A percentile compares a stretch with the other conserved stretches of the same genome.
phyloP scores from a whole-genome alignment of 2,329 filamentous ascomycete species.

The Dactylellina drechsleri region DNA sequence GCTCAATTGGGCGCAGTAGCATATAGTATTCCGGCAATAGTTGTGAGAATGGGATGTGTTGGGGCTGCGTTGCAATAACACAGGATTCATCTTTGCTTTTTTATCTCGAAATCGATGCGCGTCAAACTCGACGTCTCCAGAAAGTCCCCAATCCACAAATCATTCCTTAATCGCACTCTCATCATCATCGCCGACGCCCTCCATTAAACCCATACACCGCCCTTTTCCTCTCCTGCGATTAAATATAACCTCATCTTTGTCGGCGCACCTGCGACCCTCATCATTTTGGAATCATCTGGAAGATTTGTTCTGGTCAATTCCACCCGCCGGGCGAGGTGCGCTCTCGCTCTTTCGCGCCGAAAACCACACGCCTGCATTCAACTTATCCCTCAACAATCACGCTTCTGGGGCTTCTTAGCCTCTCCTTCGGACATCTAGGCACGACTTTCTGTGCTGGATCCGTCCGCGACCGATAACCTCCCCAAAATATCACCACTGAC shows the following conservation, averaged over 20 bases:
- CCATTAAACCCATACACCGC: not conserved
- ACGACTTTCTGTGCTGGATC: not conserved
- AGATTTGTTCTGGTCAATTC: constrained; percentile 8
- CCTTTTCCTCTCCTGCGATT: not conserved
- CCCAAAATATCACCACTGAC: not conserved
- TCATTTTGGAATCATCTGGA: not conserved
- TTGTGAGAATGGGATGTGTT: constrained; percentile 4
- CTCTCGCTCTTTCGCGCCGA: constrained; percentile 11
- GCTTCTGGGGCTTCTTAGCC: not conserved
- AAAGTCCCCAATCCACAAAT: not conserved
- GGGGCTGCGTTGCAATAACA: constrained; percentile 21
- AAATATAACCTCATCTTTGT: not conserved
- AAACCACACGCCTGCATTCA: not conserved
- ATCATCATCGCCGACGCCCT: not conserved
- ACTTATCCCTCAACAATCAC: constrained; percentile 3
- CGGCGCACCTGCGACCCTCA: not conserved
- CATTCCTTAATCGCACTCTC: not conserved
- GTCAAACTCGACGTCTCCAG: constrained; percentile 48
- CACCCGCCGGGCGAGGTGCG: not conserved
- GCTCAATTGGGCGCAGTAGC: too few relatives aligned
- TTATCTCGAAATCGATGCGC: constrained; percentile 51
- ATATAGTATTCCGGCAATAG: too few relatives aligned
- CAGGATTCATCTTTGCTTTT: constrained; percentile 43
- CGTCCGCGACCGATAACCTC: not conserved
- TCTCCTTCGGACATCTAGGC: constrained; percentile 8